Conservation (phyloP, 768 basidiomycete species). For the Kockovaella imperatae region DNA sequence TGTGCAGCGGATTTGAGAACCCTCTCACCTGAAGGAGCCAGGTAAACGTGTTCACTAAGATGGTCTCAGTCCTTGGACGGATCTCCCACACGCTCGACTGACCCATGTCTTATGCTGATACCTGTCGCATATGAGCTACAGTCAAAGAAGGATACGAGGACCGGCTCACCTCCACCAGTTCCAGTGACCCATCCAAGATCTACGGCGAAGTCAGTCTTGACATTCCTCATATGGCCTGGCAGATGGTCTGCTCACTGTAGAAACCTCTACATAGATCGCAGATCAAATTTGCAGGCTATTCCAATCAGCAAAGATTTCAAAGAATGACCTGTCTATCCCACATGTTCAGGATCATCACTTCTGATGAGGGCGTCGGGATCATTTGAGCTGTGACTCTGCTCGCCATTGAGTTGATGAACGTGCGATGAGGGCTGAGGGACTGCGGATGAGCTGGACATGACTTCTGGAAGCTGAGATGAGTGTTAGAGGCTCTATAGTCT, state of each 20-base stretch:
- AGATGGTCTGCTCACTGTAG: conserved; percentile 49
- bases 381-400: no score
- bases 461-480: no score
- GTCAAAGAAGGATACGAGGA: neutral
- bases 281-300: conserved; percentile 74
- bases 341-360: conserved; percentile 49
- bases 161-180: conserved; percentile 53
- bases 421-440: no score
- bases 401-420: no score
- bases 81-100: conserved; percentile 22
- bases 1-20: neutral
- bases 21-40: conserved; percentile 59
- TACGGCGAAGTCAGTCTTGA: conserved; percentile 7
- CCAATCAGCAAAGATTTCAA: conserved; percentile 1
- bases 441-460: no score
- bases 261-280: conserved; percentile 76
- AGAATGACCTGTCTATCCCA: conserved; percentile 9
- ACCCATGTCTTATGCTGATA: conserved; percentile 67
- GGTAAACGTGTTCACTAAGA: conserved; percentile 65
- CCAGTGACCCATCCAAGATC: conserved; percentile 84
- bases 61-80: neutral
- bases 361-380: conserved; percentile 35
- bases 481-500: no score
- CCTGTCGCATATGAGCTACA: conserved; percentile 49
- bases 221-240: neutral